A percentile compares a stretch with the other conserved stretches of the same genome.
Conservation (phyloP, 1,139 yeast genomes). For the Candida labiduridarum region DNA sequence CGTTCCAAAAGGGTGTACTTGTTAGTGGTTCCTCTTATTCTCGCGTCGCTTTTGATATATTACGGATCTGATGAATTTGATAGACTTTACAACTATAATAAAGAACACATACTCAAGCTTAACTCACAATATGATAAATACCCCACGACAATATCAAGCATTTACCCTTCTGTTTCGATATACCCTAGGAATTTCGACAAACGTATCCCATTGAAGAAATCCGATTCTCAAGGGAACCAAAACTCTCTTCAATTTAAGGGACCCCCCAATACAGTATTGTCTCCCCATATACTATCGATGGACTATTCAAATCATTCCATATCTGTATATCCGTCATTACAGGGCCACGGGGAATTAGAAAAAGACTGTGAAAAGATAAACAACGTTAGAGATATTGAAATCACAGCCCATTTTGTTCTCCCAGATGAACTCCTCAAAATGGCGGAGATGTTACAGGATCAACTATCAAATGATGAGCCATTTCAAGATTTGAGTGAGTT, state of each 20-base stretch:
- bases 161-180: not conserved
- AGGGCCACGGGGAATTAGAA: not conserved
- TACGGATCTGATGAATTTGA: not conserved
- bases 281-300: conserved; percentile 3
- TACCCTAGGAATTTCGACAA: conserved; percentile 1
- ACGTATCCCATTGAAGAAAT: not conserved
- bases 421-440: conserved; percentile 26
- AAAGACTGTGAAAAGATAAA: not conserved
- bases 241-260: not conserved
- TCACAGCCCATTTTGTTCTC: not conserved
- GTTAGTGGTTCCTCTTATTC: not conserved
- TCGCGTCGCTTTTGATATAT: not conserved
- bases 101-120: not conserved
- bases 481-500: conserved; percentile 22
- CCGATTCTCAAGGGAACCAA: not conserved
- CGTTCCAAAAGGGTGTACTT: not conserved
- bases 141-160: not conserved
- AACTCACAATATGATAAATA: not conserved
- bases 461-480: conserved; percentile 20
- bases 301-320: conserved; percentile 6
- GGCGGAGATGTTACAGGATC: conserved; percentile 14
- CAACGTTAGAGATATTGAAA: not conserved
- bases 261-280: not conserved
- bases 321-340: conserved; percentile 7
- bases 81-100: not conserved